Percentiles rank a stretch among this genome's conserved stretches.
Conservation (phyloP, 805 yeast genomes). For the Aciculoconidium aculeatum region DNA sequence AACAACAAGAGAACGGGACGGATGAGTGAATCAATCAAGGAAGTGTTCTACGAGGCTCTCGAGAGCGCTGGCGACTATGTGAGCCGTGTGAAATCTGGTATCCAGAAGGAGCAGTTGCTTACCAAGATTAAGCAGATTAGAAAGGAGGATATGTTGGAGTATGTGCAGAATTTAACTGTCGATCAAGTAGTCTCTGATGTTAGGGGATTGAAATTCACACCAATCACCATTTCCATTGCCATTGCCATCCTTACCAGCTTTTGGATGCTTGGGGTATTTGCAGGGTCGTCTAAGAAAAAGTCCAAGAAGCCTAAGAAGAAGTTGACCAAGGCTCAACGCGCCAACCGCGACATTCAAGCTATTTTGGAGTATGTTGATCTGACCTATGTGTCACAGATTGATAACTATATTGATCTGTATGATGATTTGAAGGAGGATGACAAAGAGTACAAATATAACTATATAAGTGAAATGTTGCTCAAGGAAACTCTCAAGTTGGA, state of each 20-base stretch:
- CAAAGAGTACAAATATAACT: constrained; percentile 46
- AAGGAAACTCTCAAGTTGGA: constrained; percentile 64
- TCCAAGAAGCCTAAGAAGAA: constrained; percentile 30
- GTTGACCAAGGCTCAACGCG: constrained; percentile 33
- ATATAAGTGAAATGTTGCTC: constrained; percentile 60
- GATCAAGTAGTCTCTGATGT: constrained; percentile 28
- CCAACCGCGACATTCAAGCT: constrained; percentile 33
- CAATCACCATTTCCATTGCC: constrained; percentile 29
- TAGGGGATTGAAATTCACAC: constrained; percentile 22
- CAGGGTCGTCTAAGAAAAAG: constrained; percentile 6
- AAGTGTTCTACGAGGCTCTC: no score
- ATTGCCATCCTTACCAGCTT: constrained; percentile 25
- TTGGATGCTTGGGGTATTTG: constrained; percentile 13
- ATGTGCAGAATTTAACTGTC: constrained; percentile 9
- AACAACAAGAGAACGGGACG: no score
- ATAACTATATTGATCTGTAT: constrained; percentile 25
- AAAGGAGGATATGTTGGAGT: constrained; percentile 6
- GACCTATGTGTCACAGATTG: constrained; percentile 34
- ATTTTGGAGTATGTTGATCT: constrained; percentile 36
- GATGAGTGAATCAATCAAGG: constrained; percentile 6
- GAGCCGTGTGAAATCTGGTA: background rate
- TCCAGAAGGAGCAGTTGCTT: constrained; percentile 11
- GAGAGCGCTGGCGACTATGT: constrained; percentile 4
- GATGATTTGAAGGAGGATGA: constrained; percentile 23
- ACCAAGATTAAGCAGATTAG: constrained; percentile 27